Base-by-base conservation (phyloP, 768 basidiomycete species). In the Boletus coccyginus region DNA sequence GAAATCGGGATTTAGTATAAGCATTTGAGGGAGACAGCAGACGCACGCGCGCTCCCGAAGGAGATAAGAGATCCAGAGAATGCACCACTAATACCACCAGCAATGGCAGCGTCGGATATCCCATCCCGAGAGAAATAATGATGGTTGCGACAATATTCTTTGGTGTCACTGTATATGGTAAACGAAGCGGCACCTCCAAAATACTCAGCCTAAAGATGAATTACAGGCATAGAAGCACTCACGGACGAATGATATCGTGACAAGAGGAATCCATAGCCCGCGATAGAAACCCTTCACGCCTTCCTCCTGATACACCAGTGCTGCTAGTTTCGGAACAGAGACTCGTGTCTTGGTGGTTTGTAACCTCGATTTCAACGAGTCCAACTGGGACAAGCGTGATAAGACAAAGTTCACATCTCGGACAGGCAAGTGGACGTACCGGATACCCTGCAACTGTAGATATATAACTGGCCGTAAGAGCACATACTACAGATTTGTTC, bases 191-290 rank as follows among this genome's bases (percentile, higher is more conserved):
- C 92, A 60, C 92, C 90, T 94, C 61, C 29, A 59, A 19, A 39
- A 55, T 39, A 3, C 41, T 58, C 35, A 58, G 49, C 49, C 52
- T 53, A 48, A 40, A 24, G 32, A 53, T 24, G 57, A n/a, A 36
- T 39, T 24, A 6, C 24, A n/a, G 50, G 53, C 29, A 44, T 46
- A 50, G 53, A 50, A 38, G 21, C 46, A 92, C 91, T 75, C 71
- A 87, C 96, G 92, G 71, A 98, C 94, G 70, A 96, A 93, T 7
- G 94, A 94, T 64, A 98, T 98, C 10, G 94, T 96, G 73, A 94
- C 79, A 53, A 98, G 82, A 46, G 96, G 95, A 63, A 98, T 90
- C 85, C 90, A 92, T 49, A 94, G 67, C 55, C 92, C 92, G 54
- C 94, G 82, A 72, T 92, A 96, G 74, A 94, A 98, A 52, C 96